Conservation (phyloP, 2,329 filamentous ascomycete genomes). For the Aspergillus sp. region DNA sequence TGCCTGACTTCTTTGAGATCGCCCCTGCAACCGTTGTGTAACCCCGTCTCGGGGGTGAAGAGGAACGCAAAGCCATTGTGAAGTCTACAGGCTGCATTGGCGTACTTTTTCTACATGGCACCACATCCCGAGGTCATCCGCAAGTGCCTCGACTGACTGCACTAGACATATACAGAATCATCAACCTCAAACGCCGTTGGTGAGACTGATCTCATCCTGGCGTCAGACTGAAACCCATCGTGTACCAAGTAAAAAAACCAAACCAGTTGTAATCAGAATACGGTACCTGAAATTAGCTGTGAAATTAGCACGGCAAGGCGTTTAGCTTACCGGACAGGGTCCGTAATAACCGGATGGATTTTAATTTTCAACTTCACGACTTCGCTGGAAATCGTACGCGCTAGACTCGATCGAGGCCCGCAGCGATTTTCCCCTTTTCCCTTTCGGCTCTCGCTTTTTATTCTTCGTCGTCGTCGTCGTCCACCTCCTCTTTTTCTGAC, state of each 20-base stretch:
- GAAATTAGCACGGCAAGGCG: background rate
- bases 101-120: background rate
- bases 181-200: constrained; percentile 1
- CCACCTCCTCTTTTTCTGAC: constrained; percentile 14
- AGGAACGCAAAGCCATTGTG: background rate
- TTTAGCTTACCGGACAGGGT: background rate
- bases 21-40: constrained; percentile 1
- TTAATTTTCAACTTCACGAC: background rate
- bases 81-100: background rate
- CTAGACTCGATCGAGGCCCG: constrained; percentile 10
- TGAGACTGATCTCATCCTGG: constrained; percentile 7
- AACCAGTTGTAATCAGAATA: background rate
- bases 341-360: background rate
- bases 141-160: background rate
- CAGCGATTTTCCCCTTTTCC: constrained; percentile 23
- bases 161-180: background rate
- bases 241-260: background rate
- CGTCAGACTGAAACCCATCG: constrained; percentile 2
- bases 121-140: too few relatives aligned
- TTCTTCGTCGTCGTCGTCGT: constrained; percentile 9
- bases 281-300: constrained; percentile 1
- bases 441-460: constrained; percentile 15
- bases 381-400: constrained; percentile 5
- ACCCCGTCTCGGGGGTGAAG: background rate
- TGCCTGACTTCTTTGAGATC: background rate